Evolutionary conservation across 2,329 filamentous ascomycete genomes (phyloP).

Genomic region (Aspergillus quadrilineatus): DNA sequence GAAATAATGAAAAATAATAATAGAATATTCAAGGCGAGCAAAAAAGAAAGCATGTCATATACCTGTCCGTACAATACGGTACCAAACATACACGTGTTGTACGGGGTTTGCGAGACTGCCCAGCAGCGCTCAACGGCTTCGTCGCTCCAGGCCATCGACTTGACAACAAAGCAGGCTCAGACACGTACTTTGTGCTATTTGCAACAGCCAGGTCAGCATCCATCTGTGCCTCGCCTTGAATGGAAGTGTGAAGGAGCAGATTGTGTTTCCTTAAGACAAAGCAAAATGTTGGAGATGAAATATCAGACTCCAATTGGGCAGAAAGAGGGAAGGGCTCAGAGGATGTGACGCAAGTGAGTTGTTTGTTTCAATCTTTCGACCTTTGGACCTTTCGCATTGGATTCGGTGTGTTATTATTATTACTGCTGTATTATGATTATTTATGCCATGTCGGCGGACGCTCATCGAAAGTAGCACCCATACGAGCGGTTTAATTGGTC

Average conservation of each 20-base stretch:
- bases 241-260: not conserved
- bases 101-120: not conserved
- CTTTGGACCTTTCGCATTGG: constrained; percentile 1
- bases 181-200: constrained; percentile 9
- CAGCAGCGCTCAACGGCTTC: constrained; percentile 1
- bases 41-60: constrained; percentile 10
- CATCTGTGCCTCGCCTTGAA: constrained; percentile 4
- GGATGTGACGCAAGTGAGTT: constrained; percentile 6
- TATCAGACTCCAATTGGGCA: constrained; percentile 9
- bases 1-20: constrained; percentile 7
- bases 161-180: constrained; percentile 5
- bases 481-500: constrained; percentile 2
- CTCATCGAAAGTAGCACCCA: constrained; percentile 9
- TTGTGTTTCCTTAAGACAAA: constrained; percentile 2
- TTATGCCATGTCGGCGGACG: constrained; percentile 3
- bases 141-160: not conserved
- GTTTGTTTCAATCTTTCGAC: constrained; percentile 1
- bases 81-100: not conserved
- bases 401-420: not conserved
- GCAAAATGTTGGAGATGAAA: not conserved
- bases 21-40: not conserved
- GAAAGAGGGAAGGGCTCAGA: not conserved
- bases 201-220: not conserved
- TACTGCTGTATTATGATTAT: too few relatives aligned
- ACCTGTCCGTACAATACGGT: constrained; percentile 9